Conservation (phyloP, 306 rosid species). For the Malus domestica region DNA sequence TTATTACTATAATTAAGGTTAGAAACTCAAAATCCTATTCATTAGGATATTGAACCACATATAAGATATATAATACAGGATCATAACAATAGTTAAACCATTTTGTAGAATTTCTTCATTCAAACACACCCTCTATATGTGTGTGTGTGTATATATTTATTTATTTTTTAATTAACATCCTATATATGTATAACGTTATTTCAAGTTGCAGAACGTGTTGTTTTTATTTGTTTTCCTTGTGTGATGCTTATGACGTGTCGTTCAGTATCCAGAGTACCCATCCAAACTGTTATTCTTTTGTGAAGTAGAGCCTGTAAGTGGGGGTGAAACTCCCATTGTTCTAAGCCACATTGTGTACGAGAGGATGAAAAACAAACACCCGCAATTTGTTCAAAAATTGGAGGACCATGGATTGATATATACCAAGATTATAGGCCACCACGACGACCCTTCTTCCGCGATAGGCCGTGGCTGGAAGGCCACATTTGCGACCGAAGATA, state of each 20-base stretch:
- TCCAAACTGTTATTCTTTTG: slow-evolving; percentile 77
- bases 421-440: slow-evolving; percentile 63
- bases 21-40: too few relatives aligned
- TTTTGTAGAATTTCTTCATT: too few relatives aligned
- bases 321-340: slow-evolving; percentile 89
- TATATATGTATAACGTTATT: background rate
- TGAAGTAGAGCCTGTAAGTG: slow-evolving; percentile 59
- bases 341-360: slow-evolving; percentile 72
- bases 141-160: too few relatives aligned
- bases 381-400: slow-evolving; percentile 58
- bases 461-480: slow-evolving; percentile 96
- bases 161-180: too few relatives aligned
- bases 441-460: slow-evolving; percentile 64
- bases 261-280: slow-evolving; percentile 69
- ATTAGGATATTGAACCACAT: too few relatives aligned
- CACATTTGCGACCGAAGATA: slow-evolving; percentile 66
- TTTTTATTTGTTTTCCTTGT: background rate
- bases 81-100: too few relatives aligned
- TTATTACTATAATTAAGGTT: too few relatives aligned
- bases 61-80: too few relatives aligned
- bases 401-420: slow-evolving; percentile 70
- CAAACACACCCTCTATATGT: too few relatives aligned
- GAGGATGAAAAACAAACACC: slow-evolving; percentile 56
- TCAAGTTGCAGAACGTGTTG: background rate
- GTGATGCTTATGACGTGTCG: background rate